These are phyloP conservation scores for Apiospora malaysiana DNA, from an alignment of 2,329 filamentous ascomycete species.

Conservation along the genomic window DNA sequence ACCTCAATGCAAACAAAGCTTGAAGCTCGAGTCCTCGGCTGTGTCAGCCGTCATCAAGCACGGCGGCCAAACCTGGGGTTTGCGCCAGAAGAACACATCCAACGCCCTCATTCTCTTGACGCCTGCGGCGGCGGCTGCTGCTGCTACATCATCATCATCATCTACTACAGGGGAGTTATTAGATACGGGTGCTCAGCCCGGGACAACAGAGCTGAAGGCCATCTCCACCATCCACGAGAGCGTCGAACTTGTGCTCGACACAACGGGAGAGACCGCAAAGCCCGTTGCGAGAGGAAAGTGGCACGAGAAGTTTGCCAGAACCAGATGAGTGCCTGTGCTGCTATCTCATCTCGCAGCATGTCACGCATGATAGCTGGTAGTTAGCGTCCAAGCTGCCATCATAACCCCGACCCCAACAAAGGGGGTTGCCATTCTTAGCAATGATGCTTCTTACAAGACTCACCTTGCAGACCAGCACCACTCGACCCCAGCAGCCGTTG, in stretches of 20 bases:
- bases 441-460: not conserved
- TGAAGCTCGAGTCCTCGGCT: conserved; percentile 56
- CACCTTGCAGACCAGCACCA: not conserved
- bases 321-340: conserved; percentile 40
- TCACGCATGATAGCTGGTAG: not conserved
- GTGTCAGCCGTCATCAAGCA: conserved; percentile 60
- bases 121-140: conserved; percentile 36
- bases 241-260: conserved; percentile 61
- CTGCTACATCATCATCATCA: conserved; percentile 18
- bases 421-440: not conserved
- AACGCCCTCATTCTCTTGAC: conserved; percentile 66
- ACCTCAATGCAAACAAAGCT: conserved; percentile 39
- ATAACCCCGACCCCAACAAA: not conserved
- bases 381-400: not conserved
- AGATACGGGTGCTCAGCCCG: conserved; percentile 26
- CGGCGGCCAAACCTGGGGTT: conserved; percentile 58
- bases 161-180: not conserved
- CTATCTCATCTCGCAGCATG: not conserved
- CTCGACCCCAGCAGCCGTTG: not conserved
- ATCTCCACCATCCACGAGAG: conserved; percentile 67
- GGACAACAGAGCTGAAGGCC: conserved; percentile 48
- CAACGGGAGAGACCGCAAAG: conserved; percentile 37
- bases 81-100: conserved; percentile 71
- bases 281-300: conserved; percentile 56
- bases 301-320: conserved; percentile 64